These are phyloP conservation scores for Monosporascus ibericus DNA, from an alignment of 2,329 filamentous ascomycete genomes.

Conservation along the genomic window DNA sequence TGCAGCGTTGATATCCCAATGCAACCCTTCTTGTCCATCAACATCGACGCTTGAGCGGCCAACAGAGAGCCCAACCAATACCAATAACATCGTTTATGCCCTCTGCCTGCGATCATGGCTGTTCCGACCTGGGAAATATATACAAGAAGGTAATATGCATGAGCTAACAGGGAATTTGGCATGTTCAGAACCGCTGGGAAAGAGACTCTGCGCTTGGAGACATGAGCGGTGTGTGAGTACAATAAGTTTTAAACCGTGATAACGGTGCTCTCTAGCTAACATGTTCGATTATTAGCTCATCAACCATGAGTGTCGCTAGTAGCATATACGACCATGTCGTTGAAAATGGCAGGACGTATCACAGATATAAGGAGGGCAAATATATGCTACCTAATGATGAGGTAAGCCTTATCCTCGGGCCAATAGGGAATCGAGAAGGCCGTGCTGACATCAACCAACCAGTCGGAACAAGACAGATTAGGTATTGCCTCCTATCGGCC, in stretches of 20 bases:
- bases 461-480: slow-evolving; percentile 18
- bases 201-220: slow-evolving; percentile 16
- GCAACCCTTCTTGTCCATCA: not conserved
- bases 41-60: not conserved
- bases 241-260: not conserved
- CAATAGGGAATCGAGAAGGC: not conserved
- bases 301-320: slow-evolving; percentile 13
- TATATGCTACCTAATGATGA: slow-evolving; percentile 21
- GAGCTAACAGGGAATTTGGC: not conserved
- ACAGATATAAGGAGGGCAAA: slow-evolving; percentile 20
- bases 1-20: not conserved
- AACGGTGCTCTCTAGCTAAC: not conserved
- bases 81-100: not conserved
- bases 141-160: not conserved
- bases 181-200: slow-evolving; percentile 13
- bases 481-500: slow-evolving; percentile 3
- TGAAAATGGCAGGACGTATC: slow-evolving; percentile 20
- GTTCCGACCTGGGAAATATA: not conserved
- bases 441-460: not conserved
- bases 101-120: not conserved
- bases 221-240: slow-evolving; percentile 17
- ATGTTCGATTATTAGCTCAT: slow-evolving; percentile 9
- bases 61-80: not conserved
- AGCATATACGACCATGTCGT: slow-evolving; percentile 17
- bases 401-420: slow-evolving; percentile 3